Percentiles rank a stretch among this genome's conserved stretches.
phyloP scores from a whole-genome alignment of 2,329 filamentous ascomycete species.

The Aureobasidium sp. region DNA sequence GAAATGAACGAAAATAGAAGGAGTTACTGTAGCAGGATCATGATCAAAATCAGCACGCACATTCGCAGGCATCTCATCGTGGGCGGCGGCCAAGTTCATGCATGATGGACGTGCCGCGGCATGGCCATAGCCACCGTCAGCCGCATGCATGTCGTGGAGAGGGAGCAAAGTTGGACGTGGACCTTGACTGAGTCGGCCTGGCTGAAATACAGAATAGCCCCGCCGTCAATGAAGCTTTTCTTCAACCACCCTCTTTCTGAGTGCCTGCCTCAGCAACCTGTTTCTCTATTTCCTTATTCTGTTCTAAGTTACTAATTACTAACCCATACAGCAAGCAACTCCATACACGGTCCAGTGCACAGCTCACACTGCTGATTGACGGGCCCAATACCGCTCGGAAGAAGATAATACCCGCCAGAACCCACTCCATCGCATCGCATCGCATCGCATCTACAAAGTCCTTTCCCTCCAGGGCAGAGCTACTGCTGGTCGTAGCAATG shows the following conservation, averaged over 20 bases:
- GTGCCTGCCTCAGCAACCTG: not conserved
- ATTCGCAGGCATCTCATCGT: not conserved
- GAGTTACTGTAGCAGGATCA: not conserved
- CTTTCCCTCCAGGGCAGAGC: not conserved
- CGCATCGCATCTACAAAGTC: constrained; percentile 13
- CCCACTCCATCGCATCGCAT: constrained; percentile 13
- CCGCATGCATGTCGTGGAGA: not conserved
- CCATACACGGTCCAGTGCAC: not conserved
- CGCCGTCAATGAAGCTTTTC: constrained; percentile 10
- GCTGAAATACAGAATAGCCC: constrained; percentile 8
- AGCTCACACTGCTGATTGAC: not conserved
- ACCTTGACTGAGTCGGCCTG: no score
- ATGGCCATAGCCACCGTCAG: constrained; percentile 9
- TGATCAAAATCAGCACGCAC: not conserved
- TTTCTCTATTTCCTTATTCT: constrained; percentile 9
- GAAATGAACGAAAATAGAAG: constrained; percentile 8
- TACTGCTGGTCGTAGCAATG: constrained; percentile 47
- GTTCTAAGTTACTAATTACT: constrained; percentile 10
- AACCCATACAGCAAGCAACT: constrained; percentile 7
- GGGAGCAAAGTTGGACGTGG: not conserved
- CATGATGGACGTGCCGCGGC: constrained; percentile 7
- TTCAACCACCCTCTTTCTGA: constrained; percentile 10
- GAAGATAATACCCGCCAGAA: constrained; percentile 6
- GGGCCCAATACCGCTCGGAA: constrained; percentile 8
- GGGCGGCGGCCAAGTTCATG: not conserved